A percentile compares a stretch with the other conserved stretches of the same genome.
Conservation (phyloP, 2,329 filamentous ascomycete species). For the Colletotrichum caudatum region DNA sequence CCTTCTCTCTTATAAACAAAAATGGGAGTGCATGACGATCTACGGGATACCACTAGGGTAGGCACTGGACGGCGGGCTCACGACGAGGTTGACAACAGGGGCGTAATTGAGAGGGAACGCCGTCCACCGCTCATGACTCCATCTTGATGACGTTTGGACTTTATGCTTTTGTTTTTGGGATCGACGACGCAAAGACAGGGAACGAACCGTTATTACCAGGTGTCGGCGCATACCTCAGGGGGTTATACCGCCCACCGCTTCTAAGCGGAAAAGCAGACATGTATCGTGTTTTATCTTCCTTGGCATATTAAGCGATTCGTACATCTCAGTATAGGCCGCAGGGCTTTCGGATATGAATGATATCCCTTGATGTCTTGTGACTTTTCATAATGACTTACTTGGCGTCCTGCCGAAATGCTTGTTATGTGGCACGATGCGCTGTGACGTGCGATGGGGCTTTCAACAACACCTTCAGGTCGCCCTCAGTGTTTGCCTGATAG, state of each 20-base stretch:
- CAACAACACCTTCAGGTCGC: neutral
- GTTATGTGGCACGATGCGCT: neutral
- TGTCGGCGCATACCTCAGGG: slow-evolving; percentile 26
- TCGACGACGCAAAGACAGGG: slow-evolving; percentile 23
- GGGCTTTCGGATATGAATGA: slow-evolving; percentile 2
- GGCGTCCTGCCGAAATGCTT: neutral
- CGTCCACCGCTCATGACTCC: slow-evolving; percentile 6
- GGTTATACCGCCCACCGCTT: slow-evolving; percentile 6
- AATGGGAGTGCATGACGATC: slow-evolving; percentile 31
- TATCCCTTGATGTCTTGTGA: slow-evolving; percentile 4
- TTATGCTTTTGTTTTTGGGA: slow-evolving; percentile 22
- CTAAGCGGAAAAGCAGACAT: slow-evolving; percentile 4
- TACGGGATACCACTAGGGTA: slow-evolving; percentile 28
- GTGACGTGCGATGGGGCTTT: neutral
- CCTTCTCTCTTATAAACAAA: slow-evolving; percentile 7
- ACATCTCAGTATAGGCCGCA: slow-evolving; percentile 4
- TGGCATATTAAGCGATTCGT: slow-evolving; percentile 8
- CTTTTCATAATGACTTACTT: neutral
- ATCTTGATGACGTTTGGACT: slow-evolving; percentile 32
- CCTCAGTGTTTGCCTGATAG: neutral
- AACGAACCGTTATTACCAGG: slow-evolving; percentile 18
- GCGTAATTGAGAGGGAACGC: neutral
- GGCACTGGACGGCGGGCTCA: slow-evolving; percentile 12
- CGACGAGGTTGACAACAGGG: neutral
- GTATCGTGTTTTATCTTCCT: neutral